phyloP scores from a whole-genome alignment of 805 yeast species.

The Kazachstania taianensis region DNA sequence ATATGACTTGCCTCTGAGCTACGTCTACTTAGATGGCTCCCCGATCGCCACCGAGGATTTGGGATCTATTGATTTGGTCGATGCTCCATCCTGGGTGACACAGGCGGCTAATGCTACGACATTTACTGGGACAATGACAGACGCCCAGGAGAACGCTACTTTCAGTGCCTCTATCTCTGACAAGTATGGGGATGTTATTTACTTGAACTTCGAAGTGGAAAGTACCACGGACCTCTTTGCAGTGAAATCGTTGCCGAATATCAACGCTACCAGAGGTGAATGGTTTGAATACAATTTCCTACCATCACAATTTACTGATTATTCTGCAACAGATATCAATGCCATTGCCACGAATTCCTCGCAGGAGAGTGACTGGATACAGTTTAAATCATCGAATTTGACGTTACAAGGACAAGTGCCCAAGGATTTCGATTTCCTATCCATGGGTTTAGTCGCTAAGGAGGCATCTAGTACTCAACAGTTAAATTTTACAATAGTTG shows the following conservation, averaged over 20 bases:
- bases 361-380: slow-evolving; percentile 49
- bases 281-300: slow-evolving; percentile 49
- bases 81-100: slow-evolving; percentile 53
- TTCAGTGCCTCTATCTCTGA: slow-evolving; percentile 54
- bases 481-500: slow-evolving; percentile 42
- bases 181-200: slow-evolving; percentile 48
- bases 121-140: slow-evolving; percentile 10
- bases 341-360: slow-evolving; percentile 32
- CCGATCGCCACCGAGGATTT: slow-evolving; percentile 42
- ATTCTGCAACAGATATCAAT: slow-evolving; percentile 37
- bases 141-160: slow-evolving; percentile 6
- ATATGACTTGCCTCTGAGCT: slow-evolving; percentile 50
- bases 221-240: slow-evolving; percentile 48
- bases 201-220: slow-evolving; percentile 47
- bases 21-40: slow-evolving; percentile 55
- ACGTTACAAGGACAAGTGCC: slow-evolving; percentile 67
- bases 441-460: slow-evolving; percentile 34
- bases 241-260: slow-evolving; percentile 39
- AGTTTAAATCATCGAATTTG: slow-evolving; percentile 46
- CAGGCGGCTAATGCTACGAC: slow-evolving; percentile 42
- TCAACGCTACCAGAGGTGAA: slow-evolving; percentile 58
- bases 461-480: slow-evolving; percentile 30
- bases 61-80: slow-evolving; percentile 37
- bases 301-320: slow-evolving; percentile 48
- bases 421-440: slow-evolving; percentile 32